Evolutionary conservation across 2,329 filamentous ascomycete species (phyloP), one percentile per base, ranked within the genome.

Genomic region (Parastagonospora nodorum): DNA sequence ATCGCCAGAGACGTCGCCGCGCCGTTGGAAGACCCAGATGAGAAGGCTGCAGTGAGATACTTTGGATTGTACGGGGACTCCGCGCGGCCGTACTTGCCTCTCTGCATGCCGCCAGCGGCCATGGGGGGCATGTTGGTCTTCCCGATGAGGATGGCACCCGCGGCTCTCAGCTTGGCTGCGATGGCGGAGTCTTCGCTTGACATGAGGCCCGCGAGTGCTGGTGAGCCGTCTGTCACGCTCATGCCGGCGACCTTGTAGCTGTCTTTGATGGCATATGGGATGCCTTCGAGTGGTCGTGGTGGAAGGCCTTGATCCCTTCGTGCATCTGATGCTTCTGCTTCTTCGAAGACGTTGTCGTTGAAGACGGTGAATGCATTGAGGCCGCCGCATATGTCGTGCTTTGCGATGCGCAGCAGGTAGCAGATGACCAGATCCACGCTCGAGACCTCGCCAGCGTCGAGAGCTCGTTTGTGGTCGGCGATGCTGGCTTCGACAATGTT

Each of bases 81-180:
- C 0, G 83, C 80, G 2, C 82, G 74, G 0, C 83, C 82, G 51
- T 83, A 84, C 0, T 82, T 55, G 0, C 83, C 83, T 7, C 83
- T 73, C 51, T 84, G 82, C 76, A 83, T 83, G 0, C 83, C 83
- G 0, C 82, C 82, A 16, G 79, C 78, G 9, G 82, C 83, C 81
- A 85, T 84, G 0, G 83, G 79, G 0, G 80, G 83, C 78, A 85
- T 83, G 48, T 85, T 86, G 0, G 83, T 84, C 38, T 78, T 77
- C 0, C 83, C 84, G 0, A 84, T 69, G 15, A 83, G 64, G 1
- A 84, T 70, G 0, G 77, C 80, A 1, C 82, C 82, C 1, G 80
- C 79, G 27, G 75, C 69, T 4, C 77, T 73, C 5, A 86, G 69
- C 8, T 71, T 67, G 9, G 74, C 58, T 0, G 82, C 81, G 5